Base-by-base conservation (phyloP, 176 grass and related monocot genomes). In the Miscanthus lutarioriparius region DNA sequence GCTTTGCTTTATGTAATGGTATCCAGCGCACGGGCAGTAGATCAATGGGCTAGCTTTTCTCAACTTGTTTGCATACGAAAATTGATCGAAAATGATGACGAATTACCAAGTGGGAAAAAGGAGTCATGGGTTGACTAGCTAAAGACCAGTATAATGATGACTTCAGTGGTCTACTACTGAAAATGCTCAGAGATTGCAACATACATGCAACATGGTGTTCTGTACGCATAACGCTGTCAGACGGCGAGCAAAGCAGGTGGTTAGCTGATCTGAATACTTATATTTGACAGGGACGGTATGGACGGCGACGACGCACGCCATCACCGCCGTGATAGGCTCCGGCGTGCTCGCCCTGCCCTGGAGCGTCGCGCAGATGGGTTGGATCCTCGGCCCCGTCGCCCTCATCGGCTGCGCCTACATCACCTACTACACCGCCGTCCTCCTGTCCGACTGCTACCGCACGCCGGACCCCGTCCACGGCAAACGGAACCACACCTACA, bases 291-390 rank as follows among this genome's bases (percentile, higher is more conserved):
- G 96, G 41, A 93, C 93, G 27, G 71, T 98, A 79, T 98, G 96
- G 96, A 98, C 96, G 15, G 93, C 93, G 72, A 95, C 96, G 56
- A 93, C 93, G 12, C 96, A 98, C 72, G 93, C 93, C 63, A 78
- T 95, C 58, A 98, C 96, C 70, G 93, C 96, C 12, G 75, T 98
- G 32, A 98, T 98, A 10, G 96, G 96, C 15, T 98, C 93, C 36
- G 96, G 96, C 63, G 96, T 98, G 63, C 87, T 98, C 8, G 93
- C 96, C 7, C 85, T 98, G 73, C 96, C 96, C 70, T 98, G 96
- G 96, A 98, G 96, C 76, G 93, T 98, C 39, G 96, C 96, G 4
- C 93, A 98, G 84, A 93, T 98, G 93, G 96, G 96, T 0, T 98
- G 96, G 96, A 54, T 98, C 14, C 80, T 98, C 37, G 96, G 96